These are phyloP conservation scores for Saraca asoca DNA, from an alignment of 331 rosid genomes.

Conservation along the genomic window DNA sequence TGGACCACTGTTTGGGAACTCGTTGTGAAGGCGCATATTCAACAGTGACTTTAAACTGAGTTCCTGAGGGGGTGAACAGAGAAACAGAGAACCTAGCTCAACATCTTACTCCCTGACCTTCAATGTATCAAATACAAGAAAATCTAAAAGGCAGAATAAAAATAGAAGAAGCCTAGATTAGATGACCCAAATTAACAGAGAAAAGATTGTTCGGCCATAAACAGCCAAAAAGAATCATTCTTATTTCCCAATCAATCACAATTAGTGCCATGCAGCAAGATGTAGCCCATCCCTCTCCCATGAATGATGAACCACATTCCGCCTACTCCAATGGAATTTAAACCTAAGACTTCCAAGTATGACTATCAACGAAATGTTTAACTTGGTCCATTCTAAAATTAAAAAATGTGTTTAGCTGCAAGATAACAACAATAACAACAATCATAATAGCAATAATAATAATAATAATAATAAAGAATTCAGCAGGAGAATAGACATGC, in stretches of 20 bases:
- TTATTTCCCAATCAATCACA: constrained; percentile 14
- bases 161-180: constrained; percentile 3
- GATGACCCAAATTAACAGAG: constrained; percentile 4
- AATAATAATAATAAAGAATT: neutral
- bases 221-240: constrained; percentile 7
- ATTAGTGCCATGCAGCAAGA: neutral
- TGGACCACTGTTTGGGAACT: constrained; percentile 50
- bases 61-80: constrained; percentile 39
- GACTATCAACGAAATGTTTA: neutral
- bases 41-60: constrained; percentile 54
- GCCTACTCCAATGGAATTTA: neutral
- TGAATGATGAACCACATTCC: neutral
- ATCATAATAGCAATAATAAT: too few species aligned
- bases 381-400: neutral
- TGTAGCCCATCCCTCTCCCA: neutral
- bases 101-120: neutral
- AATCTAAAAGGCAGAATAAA: constrained; percentile 5
- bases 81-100: constrained; percentile 15
- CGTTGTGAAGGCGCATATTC: constrained; percentile 68
- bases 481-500: constrained; percentile 15
- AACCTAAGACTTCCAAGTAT: too few species aligned
- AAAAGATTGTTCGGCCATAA: neutral
- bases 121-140: neutral
- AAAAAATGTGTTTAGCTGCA: too few species aligned
- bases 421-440: too few species aligned